These are phyloP conservation scores for Aegilops umbellulata DNA, from an alignment of 176 grass and related monocot species.

Conservation along the genomic window DNA sequence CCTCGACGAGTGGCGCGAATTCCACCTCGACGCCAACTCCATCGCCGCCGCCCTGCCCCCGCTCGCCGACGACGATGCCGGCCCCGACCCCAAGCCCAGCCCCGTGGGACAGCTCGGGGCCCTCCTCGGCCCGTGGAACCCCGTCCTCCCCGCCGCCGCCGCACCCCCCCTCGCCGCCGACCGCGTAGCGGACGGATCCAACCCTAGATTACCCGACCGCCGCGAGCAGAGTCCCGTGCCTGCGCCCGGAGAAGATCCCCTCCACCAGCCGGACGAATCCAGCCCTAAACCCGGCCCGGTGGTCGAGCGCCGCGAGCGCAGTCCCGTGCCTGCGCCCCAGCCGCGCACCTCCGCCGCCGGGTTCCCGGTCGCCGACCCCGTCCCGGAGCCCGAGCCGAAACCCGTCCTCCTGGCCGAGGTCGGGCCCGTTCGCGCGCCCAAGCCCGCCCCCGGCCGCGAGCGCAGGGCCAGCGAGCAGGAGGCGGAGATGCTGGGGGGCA, in stretches of 20 bases:
- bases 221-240: not conserved
- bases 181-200: not conserved
- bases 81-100: not conserved
- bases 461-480: not conserved
- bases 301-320: not conserved
- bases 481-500: constrained; percentile 1
- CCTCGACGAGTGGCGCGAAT: constrained; percentile 42
- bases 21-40: constrained; percentile 27
- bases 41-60: constrained; percentile 44
- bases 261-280: constrained; percentile 34
- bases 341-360: constrained; percentile 21
- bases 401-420: not conserved
- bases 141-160: not conserved
- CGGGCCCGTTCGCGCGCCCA: not conserved
- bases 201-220: not conserved
- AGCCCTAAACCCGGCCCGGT: not conserved
- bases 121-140: constrained; percentile 34
- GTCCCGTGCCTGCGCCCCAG: not conserved
- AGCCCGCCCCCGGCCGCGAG: not conserved
- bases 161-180: not conserved
- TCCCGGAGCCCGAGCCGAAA: not conserved
- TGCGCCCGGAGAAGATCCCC: not conserved
- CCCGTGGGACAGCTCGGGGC: not conserved
- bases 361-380: not conserved
- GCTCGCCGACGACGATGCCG: not conserved